phyloP scores from a whole-genome alignment of 225 moss, liverwort and hornwort genomes.

The Polytrichum formosum region DNA sequence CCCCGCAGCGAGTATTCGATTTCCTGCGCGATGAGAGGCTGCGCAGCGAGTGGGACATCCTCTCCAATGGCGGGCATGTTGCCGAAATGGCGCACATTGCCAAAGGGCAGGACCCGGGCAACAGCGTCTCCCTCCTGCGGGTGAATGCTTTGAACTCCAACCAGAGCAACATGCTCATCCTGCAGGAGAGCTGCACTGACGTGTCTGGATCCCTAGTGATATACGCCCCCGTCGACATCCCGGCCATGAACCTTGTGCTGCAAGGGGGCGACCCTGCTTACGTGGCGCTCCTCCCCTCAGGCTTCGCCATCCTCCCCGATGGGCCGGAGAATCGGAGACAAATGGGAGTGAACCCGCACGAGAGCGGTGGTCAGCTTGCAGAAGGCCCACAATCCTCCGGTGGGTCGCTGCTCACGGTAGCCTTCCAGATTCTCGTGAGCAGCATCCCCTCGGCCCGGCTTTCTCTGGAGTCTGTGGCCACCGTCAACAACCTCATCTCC shows the following conservation, averaged over 20 bases:
- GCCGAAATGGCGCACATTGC: constrained; percentile 64
- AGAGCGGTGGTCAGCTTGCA: constrained; percentile 23
- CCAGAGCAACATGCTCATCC: constrained; percentile 62
- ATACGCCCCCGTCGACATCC: constrained; percentile 59
- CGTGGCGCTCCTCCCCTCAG: constrained; percentile 54
- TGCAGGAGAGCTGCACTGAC: constrained; percentile 70
- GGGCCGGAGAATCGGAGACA: constrained; percentile 13
- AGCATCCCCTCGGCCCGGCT: constrained; percentile 51
- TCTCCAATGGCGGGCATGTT: constrained; percentile 61
- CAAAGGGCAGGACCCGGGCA: constrained; percentile 52
- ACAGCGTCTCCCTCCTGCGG: constrained; percentile 55
- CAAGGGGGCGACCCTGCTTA: constrained; percentile 58
- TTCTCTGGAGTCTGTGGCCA: constrained; percentile 52
- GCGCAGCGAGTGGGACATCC: constrained; percentile 56
- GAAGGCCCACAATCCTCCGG: constrained; percentile 31
- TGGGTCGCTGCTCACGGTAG: constrained; percentile 42
- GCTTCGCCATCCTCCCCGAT: constrained; percentile 53
- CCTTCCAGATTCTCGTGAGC: constrained; percentile 58
- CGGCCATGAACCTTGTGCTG: constrained; percentile 59
- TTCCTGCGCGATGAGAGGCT: constrained; percentile 55
- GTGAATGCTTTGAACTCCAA: constrained; percentile 52
- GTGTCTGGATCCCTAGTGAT: constrained; percentile 55
- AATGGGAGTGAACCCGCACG: constrained; percentile 6
- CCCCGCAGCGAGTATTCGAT: constrained; percentile 47
- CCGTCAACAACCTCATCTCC: constrained; percentile 58